A percentile compares a stretch with the other conserved stretches of the same genome.
Evolutionary conservation across 2,329 filamentous ascomycete genomes (phyloP).

Genomic region (Dactylella cylindrospora): DNA sequence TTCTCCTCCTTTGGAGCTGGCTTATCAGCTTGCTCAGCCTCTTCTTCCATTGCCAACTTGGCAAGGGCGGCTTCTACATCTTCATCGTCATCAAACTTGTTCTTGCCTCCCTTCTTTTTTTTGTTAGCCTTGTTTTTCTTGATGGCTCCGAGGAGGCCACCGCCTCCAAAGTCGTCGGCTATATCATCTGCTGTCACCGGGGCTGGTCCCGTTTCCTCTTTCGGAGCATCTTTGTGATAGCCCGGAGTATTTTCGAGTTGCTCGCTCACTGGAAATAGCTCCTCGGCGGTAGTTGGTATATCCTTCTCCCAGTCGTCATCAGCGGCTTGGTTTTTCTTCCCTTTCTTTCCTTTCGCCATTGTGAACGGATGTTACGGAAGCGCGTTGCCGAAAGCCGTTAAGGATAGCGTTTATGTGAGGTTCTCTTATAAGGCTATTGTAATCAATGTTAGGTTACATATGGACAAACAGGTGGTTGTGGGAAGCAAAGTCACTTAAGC

Average conservation of each 20-base stretch:
- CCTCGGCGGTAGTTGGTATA: conserved; percentile 32
- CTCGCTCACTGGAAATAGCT: conserved; percentile 31
- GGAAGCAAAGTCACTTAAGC: too few species aligned
- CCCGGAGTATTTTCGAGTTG: conserved; percentile 44
- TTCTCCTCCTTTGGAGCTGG: conserved; percentile 57
- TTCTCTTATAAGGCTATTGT: background rate
- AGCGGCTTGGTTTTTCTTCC: conserved; percentile 46
- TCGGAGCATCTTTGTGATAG: conserved; percentile 67
- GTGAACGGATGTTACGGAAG: background rate
- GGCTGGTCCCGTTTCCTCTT: conserved; percentile 74
- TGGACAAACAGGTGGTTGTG: too few species aligned
- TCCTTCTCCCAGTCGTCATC: conserved; percentile 48
- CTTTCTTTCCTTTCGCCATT: conserved; percentile 46
- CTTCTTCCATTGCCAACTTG: conserved; percentile 30
- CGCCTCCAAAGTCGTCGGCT: conserved; percentile 60
- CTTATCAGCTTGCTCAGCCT: conserved; percentile 56
- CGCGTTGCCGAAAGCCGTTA: too few species aligned
- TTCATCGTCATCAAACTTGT: conserved; percentile 40
- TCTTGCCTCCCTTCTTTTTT: conserved; percentile 71
- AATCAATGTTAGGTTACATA: background rate
- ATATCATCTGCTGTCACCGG: conserved; percentile 58
- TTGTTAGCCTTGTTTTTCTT: conserved; percentile 81
- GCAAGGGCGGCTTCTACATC: conserved; percentile 45
- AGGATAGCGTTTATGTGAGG: too few species aligned
- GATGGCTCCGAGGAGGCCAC: conserved; percentile 76